Conservation (phyloP, 805 yeast species). For the Isabelozyma gotoi region DNA sequence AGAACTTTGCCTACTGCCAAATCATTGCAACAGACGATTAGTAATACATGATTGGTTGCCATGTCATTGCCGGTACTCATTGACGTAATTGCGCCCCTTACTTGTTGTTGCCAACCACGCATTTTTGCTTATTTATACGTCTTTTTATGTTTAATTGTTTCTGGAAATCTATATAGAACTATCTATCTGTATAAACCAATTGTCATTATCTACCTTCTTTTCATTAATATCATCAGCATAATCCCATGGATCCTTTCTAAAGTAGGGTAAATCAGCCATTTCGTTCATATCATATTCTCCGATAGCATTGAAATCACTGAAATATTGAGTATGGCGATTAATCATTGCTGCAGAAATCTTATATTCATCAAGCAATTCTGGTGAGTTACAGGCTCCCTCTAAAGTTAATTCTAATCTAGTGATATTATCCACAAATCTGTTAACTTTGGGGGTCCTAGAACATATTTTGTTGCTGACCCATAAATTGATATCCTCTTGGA, state of each 20-base stretch:
- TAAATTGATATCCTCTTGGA: constrained; percentile 38
- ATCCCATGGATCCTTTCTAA: constrained; percentile 39
- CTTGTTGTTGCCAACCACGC: too few relatives aligned
- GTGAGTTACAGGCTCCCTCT: constrained; percentile 39
- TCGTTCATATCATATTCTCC: constrained; percentile 20
- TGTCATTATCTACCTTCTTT: constrained; percentile 11
- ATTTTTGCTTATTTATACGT: neutral
- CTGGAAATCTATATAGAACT: too few relatives aligned
- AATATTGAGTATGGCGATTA: constrained; percentile 20
- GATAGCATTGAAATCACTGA: constrained; percentile 21
- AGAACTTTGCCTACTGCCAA: neutral
- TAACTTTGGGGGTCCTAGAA: constrained; percentile 14
- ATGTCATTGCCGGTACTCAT: neutral
- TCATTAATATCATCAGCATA: constrained; percentile 22
- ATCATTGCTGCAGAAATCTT: constrained; percentile 22
- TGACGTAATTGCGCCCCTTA: neutral
- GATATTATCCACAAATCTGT: constrained; percentile 19
- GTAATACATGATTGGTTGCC: neutral
- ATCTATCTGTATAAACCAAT: too few relatives aligned
- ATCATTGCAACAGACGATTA: neutral
- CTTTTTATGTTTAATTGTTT: constrained; percentile 7
- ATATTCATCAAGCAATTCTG: constrained; percentile 38
- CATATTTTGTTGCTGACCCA: constrained; percentile 49
- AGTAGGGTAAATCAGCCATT: constrained; percentile 33
- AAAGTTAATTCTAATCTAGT: constrained; percentile 29